A percentile compares a stretch with the other conserved stretches of the same genome.
Conservation (phyloP, 2,329 filamentous ascomycete species). For the Aspergillus pseudonomiae region DNA sequence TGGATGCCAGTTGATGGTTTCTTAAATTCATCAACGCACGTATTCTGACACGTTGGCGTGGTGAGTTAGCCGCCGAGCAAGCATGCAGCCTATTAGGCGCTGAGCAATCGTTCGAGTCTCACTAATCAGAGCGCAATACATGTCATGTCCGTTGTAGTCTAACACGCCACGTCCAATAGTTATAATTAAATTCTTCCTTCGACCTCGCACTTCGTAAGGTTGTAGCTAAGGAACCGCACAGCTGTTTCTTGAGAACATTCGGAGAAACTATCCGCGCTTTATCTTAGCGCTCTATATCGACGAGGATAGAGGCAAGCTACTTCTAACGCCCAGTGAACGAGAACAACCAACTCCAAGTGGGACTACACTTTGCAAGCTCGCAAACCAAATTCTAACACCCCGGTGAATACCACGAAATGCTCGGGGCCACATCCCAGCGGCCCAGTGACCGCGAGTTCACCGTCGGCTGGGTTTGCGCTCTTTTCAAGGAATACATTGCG, state of each 20-base stretch:
- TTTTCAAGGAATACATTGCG: not conserved
- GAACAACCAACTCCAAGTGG: no score
- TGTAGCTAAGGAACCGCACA: not conserved
- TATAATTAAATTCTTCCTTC: not conserved
- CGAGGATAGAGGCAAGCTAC: not conserved
- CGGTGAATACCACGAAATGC: no score
- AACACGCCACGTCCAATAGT: not conserved
- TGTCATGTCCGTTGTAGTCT: not conserved
- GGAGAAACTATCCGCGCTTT: not conserved
- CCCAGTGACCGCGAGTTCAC: not conserved
- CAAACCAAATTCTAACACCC: no score
- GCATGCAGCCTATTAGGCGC: not conserved
- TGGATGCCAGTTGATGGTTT: not conserved
- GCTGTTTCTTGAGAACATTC: not conserved
- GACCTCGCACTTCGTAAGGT: not conserved
- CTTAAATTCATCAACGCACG: no score
- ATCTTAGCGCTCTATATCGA: not conserved
- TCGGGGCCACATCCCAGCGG: no score
- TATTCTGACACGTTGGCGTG: not conserved
- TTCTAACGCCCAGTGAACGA: no score
- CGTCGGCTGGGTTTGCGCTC: not conserved
- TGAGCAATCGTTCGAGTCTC: fast-evolving
- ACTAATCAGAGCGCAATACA: not conserved
- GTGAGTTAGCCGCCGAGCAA: not conserved
- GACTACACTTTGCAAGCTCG: no score